These are phyloP conservation scores for Hemisphaericaspora xylanilytica DNA, from an alignment of 1,139 yeast genomes.

Conservation along the genomic window DNA sequence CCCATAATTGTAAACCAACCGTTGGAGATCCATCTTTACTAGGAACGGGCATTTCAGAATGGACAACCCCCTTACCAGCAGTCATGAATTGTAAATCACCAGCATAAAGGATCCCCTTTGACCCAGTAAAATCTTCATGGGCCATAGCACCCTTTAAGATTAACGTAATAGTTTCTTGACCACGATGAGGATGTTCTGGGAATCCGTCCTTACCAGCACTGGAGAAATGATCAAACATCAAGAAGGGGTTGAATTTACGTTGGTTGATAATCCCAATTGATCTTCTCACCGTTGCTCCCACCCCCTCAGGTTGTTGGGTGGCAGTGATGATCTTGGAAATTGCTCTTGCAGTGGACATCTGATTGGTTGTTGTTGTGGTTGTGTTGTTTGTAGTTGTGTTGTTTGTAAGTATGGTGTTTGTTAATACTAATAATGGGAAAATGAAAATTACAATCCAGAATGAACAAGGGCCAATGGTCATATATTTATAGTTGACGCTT, in stretches of 20 bases:
- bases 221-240: slow-evolving; percentile 80
- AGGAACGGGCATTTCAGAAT: slow-evolving; percentile 81
- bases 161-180: slow-evolving; percentile 85
- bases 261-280: slow-evolving; percentile 69
- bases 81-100: slow-evolving; percentile 96
- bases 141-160: slow-evolving; percentile 74
- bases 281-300: slow-evolving; percentile 80
- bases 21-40: slow-evolving; percentile 55
- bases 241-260: slow-evolving; percentile 78
- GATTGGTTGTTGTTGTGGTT: neutral
- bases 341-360: slow-evolving; percentile 40
- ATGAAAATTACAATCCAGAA: slow-evolving; percentile 11
- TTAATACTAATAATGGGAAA: slow-evolving; percentile 7
- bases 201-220: slow-evolving; percentile 61
- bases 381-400: slow-evolving; percentile 2
- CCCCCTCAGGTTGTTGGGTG: slow-evolving; percentile 80
- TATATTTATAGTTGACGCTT: slow-evolving; percentile 15
- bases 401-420: slow-evolving; percentile 5
- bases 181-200: slow-evolving; percentile 92
- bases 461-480: slow-evolving; percentile 8
- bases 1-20: slow-evolving; percentile 88
- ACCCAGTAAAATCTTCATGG: slow-evolving; percentile 90
- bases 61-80: slow-evolving; percentile 87
- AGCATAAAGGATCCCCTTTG: slow-evolving; percentile 70
- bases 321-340: slow-evolving; percentile 63